Evolutionary conservation across 2,329 filamentous ascomycete genomes (phyloP).

Genomic region (Hawksworthiomyces lignivorus): DNA sequence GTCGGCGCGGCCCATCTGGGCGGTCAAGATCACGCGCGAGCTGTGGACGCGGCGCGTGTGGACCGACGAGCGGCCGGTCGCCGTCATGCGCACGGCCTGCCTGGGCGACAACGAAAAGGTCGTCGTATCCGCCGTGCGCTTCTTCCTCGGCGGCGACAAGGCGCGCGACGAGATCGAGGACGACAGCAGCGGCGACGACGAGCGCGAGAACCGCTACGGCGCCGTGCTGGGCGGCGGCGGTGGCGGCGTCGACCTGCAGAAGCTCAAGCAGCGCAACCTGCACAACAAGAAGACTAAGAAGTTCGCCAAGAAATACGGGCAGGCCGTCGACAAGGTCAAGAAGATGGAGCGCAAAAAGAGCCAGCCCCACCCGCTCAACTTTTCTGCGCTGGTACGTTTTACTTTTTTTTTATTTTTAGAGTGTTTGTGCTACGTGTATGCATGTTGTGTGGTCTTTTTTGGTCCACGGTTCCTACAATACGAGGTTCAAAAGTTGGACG

Average conservation of each 20-base stretch:
- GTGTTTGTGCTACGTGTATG: too few relatives aligned
- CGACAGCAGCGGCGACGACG: slow-evolving; percentile 74
- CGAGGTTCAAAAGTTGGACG: too few relatives aligned
- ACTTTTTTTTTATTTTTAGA: slow-evolving; percentile 1
- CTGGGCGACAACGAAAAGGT: slow-evolving; percentile 91
- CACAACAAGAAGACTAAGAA: slow-evolving; percentile 98
- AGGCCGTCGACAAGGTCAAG: slow-evolving; percentile 75
- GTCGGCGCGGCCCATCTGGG: slow-evolving; percentile 86
- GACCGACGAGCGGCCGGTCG: slow-evolving; percentile 86
- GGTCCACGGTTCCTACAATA: too few relatives aligned
- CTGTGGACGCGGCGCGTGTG: slow-evolving; percentile 95
- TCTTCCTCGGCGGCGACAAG: slow-evolving; percentile 94
- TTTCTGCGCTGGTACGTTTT: slow-evolving; percentile 61
- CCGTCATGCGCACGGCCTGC: slow-evolving; percentile 93
- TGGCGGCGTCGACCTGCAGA: slow-evolving; percentile 59
- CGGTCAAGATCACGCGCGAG: slow-evolving; percentile 89
- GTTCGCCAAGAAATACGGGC: slow-evolving; percentile 68
- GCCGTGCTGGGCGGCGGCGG: slow-evolving; percentile 9
- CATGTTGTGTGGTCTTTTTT: background rate
- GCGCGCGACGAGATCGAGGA: slow-evolving; percentile 91
- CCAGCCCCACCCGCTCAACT: slow-evolving; percentile 82
- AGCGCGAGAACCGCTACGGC: slow-evolving; percentile 20
- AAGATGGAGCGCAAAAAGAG: slow-evolving; percentile 80
- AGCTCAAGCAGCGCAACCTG: slow-evolving; percentile 73
- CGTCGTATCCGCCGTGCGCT: slow-evolving; percentile 75